Evolutionary conservation across 805 yeast species (phyloP).

Genomic region (Metschnikowia proteae): DNA sequence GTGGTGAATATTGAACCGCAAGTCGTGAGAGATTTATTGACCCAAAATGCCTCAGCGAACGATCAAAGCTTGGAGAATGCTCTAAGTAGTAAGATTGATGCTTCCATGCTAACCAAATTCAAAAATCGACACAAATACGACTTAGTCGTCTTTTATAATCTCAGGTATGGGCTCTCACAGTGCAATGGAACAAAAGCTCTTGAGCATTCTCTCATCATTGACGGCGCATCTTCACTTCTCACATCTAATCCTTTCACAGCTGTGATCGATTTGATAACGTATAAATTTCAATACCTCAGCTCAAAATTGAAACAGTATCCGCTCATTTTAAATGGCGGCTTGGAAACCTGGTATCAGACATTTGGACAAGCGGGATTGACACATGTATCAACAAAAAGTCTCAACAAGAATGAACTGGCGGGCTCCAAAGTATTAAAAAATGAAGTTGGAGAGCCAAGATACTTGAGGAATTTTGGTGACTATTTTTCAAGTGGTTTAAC

Average conservation of each 20-base stretch:
- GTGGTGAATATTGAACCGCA: conserved; percentile 73
- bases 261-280: conserved; percentile 38
- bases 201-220: conserved; percentile 31
- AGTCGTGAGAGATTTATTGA: conserved; percentile 17
- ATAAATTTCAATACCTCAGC: conserved; percentile 30
- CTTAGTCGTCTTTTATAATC: conserved; percentile 63
- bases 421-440: conserved; percentile 8
- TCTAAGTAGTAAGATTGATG: conserved; percentile 55
- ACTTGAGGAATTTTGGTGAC: conserved; percentile 14
- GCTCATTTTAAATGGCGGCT: conserved; percentile 35
- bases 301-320: conserved; percentile 33
- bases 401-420: conserved; percentile 11
- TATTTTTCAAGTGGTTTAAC: conserved; percentile 11
- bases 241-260: conserved; percentile 53
- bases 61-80: conserved; percentile 66
- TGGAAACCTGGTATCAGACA: conserved; percentile 28
- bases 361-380: conserved; percentile 26
- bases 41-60: conserved; percentile 34
- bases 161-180: conserved; percentile 31
- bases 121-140: conserved; percentile 52
- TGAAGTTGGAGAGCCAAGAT: conserved; percentile 2
- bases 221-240: conserved; percentile 39
- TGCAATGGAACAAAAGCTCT: conserved; percentile 34
- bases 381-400: neutral
- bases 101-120: conserved; percentile 53